Percentiles rank a stretch among this genome's conserved stretches.
Evolutionary conservation across 305 asterid species (phyloP).

Genomic region (Andrographis paniculata): DNA sequence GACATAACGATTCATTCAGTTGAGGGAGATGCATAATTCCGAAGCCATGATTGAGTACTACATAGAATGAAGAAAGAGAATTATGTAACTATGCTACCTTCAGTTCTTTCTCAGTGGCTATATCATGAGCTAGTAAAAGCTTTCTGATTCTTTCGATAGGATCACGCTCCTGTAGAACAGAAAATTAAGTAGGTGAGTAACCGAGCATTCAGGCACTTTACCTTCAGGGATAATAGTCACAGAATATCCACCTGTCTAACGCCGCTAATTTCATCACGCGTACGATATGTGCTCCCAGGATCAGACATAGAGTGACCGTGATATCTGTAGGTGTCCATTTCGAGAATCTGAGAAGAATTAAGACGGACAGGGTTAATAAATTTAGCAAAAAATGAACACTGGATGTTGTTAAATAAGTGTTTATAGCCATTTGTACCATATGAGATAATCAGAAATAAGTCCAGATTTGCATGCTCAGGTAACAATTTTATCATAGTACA

Average conservation of each 20-base stretch:
- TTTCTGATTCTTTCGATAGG: slow-evolving; percentile 89
- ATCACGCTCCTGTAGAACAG: slow-evolving; percentile 74
- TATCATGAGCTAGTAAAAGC: slow-evolving; percentile 62
- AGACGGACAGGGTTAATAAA: slow-evolving; percentile 10
- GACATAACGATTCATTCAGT: neutral
- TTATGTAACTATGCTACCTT: slow-evolving; percentile 41
- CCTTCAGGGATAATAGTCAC: neutral
- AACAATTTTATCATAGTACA: too few relatives aligned
- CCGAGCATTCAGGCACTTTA: slow-evolving; percentile 6
- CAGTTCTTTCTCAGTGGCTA: slow-evolving; percentile 82
- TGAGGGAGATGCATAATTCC: slow-evolving; percentile 2
- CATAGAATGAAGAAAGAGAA: slow-evolving; percentile 1
- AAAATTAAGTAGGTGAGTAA: slow-evolving; percentile 4
- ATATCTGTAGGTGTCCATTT: slow-evolving; percentile 96
- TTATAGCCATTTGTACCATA: neutral
- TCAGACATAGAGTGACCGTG: slow-evolving; percentile 99
- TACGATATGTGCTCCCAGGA: slow-evolving; percentile 97
- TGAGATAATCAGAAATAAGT: neutral
- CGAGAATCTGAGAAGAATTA: slow-evolving; percentile 67
- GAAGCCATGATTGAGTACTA: neutral
- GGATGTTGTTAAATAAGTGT: neutral
- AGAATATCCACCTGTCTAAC: slow-evolving; percentile 63
- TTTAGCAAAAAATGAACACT: slow-evolving; percentile 10
- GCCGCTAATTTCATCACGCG: slow-evolving; percentile 92
- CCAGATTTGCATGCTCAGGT: neutral